Evolutionary conservation across 164 flowering plant species (phyloP).

Genomic region (Berberis vulgaris): DNA sequence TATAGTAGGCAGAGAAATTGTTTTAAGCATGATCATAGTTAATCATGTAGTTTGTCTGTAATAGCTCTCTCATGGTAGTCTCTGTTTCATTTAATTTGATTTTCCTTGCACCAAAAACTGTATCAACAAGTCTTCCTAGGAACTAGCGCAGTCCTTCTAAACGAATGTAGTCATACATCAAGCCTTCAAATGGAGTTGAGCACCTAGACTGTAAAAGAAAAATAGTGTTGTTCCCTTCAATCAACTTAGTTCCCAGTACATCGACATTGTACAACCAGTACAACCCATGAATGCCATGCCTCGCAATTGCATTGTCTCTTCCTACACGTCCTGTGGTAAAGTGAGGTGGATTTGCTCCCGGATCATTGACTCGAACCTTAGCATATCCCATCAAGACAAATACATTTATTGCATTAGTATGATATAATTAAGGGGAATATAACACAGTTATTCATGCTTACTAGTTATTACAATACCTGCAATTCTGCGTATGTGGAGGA

Average conservation of each 20-base stretch:
- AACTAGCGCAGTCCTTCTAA: conserved; percentile 35
- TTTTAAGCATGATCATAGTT: no score
- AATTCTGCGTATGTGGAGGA: conserved; percentile 22
- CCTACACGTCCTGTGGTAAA: conserved; percentile 54
- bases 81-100: no score
- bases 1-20: no score
- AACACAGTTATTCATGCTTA: no score
- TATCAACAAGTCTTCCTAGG: no score
- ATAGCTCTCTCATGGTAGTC: no score
- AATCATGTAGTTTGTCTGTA: no score
- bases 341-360: conserved; percentile 17
- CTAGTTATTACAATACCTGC: conserved; percentile 11
- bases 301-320: conserved; percentile 55
- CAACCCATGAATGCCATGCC: conserved; percentile 82
- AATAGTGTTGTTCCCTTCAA: conserved; percentile 45
- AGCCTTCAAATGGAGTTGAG: conserved; percentile 36
- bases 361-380: conserved; percentile 11
- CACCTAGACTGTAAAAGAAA: conserved; percentile 41
- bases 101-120: no score
- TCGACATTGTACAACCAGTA: conserved; percentile 44
- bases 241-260: conserved; percentile 25
- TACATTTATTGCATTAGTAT: no score
- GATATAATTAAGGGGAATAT: no score
- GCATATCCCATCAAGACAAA: not conserved
- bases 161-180: conserved; percentile 68